phyloP scores from a whole-genome alignment of 2,329 filamentous ascomycete species.

The Colletotrichum sp. region DNA sequence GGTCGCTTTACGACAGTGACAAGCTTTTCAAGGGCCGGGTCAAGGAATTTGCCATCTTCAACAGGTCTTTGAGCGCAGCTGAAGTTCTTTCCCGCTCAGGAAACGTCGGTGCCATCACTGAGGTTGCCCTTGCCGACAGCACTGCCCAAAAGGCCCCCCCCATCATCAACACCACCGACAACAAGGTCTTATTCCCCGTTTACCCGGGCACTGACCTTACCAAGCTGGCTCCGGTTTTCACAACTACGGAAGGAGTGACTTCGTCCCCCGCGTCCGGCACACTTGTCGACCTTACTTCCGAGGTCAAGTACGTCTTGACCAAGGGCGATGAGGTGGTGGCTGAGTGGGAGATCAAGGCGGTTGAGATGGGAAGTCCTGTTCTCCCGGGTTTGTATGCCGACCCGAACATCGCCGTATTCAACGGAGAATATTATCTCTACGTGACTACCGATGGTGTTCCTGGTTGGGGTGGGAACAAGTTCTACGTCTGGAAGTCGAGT shows the following conservation, averaged over 20 bases:
- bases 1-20: slow-evolving; percentile 25
- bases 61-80: slow-evolving; percentile 22
- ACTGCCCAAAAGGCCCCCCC: slow-evolving; percentile 20
- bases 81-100: slow-evolving; percentile 21
- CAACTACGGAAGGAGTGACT: slow-evolving; percentile 19
- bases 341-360: slow-evolving; percentile 21
- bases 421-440: slow-evolving; percentile 51
- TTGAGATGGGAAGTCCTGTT: slow-evolving; percentile 35
- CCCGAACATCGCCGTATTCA: slow-evolving; percentile 50
- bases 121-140: slow-evolving; percentile 14
- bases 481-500: slow-evolving; percentile 51
- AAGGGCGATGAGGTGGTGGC: not conserved
- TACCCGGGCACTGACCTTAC: slow-evolving; percentile 24
- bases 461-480: slow-evolving; percentile 50
- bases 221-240: slow-evolving; percentile 23
- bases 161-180: slow-evolving; percentile 19
- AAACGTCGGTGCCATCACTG: slow-evolving; percentile 13
- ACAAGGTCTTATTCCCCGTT: slow-evolving; percentile 22
- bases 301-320: slow-evolving; percentile 22
- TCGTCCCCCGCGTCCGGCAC: slow-evolving; percentile 23
- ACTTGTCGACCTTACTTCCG: slow-evolving; percentile 18
- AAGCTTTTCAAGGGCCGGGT: slow-evolving; percentile 25
- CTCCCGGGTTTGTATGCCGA: slow-evolving; percentile 46
- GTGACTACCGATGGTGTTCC: slow-evolving; percentile 49
- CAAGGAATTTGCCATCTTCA: slow-evolving; percentile 26